Evolutionary conservation across 2,329 filamentous ascomycete genomes (phyloP), one percentile per base, ranked within the genome.

Genomic region (Colletotrichum destructivum): DNA sequence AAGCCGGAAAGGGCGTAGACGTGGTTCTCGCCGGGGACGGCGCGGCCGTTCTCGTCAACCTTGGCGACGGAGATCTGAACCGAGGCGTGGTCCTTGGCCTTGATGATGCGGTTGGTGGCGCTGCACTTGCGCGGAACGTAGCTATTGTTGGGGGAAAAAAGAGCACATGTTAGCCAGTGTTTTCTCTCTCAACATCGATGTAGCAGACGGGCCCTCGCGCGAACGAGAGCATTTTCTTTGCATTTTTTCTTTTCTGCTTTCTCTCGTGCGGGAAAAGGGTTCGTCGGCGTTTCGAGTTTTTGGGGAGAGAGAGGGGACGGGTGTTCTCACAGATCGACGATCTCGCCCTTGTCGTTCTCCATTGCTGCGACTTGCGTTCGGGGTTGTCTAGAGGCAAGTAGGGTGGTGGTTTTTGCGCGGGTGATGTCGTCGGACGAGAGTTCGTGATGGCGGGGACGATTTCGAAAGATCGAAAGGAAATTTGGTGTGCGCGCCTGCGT

Each of bases 261-360:
- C 47, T 49, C 16, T 59, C 60, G n/a, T 47, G 23, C n/a, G 35
- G 46, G 9, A n/a, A 26, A 35, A 35, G 8, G 8, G 5, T 31
- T 68, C 51, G 60, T 42, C 31, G 69, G 11, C 47, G 44, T 51
- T 66, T 72, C 64, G 72, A 55, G 31, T 7, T 35, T 35, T 35
- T 1, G 18, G 52, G 52, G 26, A 56, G 35, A 23, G n/a, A 46
- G 26, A 56, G 35, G 66, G 46, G 55, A 66, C 77, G 75, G 44
- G 71, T 71, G 72, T 78, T 87, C 92, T 87, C 92, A 98, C 94
- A 98, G 95, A 89, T 98, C 96, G 87, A 98, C 96, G 89, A 98
- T 95, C 88, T 98, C 95, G 89, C 96, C 96, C 89, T 95, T 95
- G 90, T 98, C 96, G 95, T 99, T 99, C 92, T 99, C 96, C 96